Base-by-base conservation (phyloP, 805 yeast species). In the Torulaspora quercuum region DNA sequence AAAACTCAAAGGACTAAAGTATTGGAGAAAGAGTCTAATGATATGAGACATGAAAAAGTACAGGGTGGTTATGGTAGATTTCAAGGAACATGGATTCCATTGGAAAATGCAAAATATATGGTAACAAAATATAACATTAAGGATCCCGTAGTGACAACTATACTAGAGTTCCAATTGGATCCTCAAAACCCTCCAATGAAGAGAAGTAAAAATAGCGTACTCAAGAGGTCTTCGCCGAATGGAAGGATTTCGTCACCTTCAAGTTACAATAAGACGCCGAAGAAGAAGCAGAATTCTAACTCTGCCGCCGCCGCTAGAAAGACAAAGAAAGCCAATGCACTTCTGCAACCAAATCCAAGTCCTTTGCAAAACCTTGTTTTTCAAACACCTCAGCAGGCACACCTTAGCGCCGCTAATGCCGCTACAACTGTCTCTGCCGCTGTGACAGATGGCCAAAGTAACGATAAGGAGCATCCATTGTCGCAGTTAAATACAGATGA, bases 81-180 rank as follows among this genome's bases (percentile, higher is more conserved):
- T 53, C 92, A 84, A 62, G 94, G 94, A 4, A 82, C 94, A 2
- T 84, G 92, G 92, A 77, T 84, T 25, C 92, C 94, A 0, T 55
- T 83, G 25, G 70, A 69, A 3, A 74, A 76, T 45, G 90, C 90
- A 2, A 69, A 69, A 28, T 69, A 74, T 30, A 65, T 81, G 48
- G 79, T 78, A 3, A 64, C 68, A 29, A 67, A 66, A 31, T 71
- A 75, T 46, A 72, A 70, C 1, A 74, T 77, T 12, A 61, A 68
- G 26, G 76, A 73, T 16, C 66, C 69, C 7, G 66, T 78, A 35
- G 69, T 71, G 16, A 72, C 61, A 4, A 41, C 71, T 3, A 75
- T 82, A 1, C 59, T 82, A 33, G 71, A 70, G 29, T 81, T 76
- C 50, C 71, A 55, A 50, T 73, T 72, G 46, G 73, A 62, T 50